Evolutionary conservation across 176 grass and related monocot species (phyloP).

Genomic region (Zoysia japonica): DNA sequence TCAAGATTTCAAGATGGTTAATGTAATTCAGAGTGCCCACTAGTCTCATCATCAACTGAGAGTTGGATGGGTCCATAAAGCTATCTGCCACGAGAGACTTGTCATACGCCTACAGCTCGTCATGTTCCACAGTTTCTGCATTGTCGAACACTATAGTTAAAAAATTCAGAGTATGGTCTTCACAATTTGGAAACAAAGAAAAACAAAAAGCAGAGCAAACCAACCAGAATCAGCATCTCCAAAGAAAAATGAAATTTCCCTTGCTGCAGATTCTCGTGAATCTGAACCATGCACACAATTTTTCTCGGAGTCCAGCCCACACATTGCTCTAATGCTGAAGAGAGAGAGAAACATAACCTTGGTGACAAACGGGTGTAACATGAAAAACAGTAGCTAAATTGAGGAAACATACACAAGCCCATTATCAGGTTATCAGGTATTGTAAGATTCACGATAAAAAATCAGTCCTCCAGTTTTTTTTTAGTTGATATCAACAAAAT

Average conservation of each 20-base stretch:
- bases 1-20: background rate
- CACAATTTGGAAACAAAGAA: slow-evolving; percentile 2
- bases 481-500: too few relatives aligned
- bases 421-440: background rate
- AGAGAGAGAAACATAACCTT: slow-evolving; percentile 10
- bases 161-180: slow-evolving; percentile 3
- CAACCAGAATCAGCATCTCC: slow-evolving; percentile 59
- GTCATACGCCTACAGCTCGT: slow-evolving; percentile 58
- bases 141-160: slow-evolving; percentile 18
- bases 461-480: too few relatives aligned
- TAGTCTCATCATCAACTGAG: background rate
- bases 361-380: background rate
- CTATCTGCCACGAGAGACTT: background rate
- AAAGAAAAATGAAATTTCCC: slow-evolving; percentile 93
- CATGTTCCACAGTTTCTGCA: slow-evolving; percentile 59
- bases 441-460: background rate
- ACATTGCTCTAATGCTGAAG: slow-evolving; percentile 96
- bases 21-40: background rate
- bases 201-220: background rate
- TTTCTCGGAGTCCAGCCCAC: slow-evolving; percentile 61
- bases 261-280: slow-evolving; percentile 66
- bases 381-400: background rate
- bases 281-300: slow-evolving; percentile 98
- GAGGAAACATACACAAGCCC: background rate
- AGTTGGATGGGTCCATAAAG: background rate